Evolutionary conservation across 768 basidiomycete species (phyloP).

Genomic region (Hericium rajendrae): DNA sequence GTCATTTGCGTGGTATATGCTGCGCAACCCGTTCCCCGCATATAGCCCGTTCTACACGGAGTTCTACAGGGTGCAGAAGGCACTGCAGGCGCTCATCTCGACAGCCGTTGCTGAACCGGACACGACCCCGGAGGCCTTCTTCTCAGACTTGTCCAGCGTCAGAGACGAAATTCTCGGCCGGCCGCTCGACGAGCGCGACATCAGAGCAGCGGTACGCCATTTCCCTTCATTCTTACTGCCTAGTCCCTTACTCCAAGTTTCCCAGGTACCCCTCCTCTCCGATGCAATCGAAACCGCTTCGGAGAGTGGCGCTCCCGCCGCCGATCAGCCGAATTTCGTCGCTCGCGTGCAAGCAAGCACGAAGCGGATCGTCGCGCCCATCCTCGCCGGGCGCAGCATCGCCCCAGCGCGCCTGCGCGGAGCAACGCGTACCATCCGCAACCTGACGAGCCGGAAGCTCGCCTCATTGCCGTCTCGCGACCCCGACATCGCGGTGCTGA

Average conservation of each 20-base stretch:
- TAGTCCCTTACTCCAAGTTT: neutral
- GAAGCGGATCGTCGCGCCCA: neutral
- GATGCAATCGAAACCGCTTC: neutral
- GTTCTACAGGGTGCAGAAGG: neutral
- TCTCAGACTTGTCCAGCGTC: neutral
- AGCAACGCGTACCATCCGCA: neutral
- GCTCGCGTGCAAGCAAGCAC: neutral
- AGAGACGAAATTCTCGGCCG: conserved; percentile 2
- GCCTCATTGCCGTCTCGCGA: conserved; percentile 19
- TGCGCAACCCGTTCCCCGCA: neutral
- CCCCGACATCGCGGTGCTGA: conserved; percentile 48
- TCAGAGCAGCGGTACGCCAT: neutral
- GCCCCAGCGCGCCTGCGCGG: neutral
- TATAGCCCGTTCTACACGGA: neutral
- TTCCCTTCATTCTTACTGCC: neutral
- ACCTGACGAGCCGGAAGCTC: conserved; percentile 11
- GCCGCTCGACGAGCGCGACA: neutral
- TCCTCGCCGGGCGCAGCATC: neutral
- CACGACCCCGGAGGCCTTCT: neutral
- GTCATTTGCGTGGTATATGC: neutral
- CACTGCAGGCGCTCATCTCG: neutral
- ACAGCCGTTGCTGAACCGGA: neutral
- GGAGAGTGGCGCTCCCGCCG: neutral
- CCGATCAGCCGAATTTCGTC: neutral
- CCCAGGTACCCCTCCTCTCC: neutral